Percentiles rank a stretch among this genome's conserved stretches.
phyloP scores from a whole-genome alignment of 202 grass and related monocot genomes.

The Sporobolus alterniflorus region DNA sequence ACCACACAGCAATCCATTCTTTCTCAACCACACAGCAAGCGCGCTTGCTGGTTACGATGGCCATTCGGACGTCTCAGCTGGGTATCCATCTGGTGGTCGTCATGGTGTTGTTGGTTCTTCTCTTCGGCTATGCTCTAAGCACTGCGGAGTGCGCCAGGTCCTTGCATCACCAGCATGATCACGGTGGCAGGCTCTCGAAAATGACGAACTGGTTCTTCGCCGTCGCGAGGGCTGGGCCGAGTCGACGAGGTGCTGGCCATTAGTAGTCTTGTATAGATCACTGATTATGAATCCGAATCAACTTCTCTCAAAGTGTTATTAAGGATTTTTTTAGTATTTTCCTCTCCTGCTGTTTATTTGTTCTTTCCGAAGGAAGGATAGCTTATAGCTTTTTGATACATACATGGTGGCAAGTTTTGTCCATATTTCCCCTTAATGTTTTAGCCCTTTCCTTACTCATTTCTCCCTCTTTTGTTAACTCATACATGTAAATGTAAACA shows the following conservation, averaged over 20 bases:
- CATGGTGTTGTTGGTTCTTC: slow-evolving; percentile 42
- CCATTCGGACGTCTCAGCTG: neutral
- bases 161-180: slow-evolving; percentile 16
- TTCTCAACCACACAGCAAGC: neutral
- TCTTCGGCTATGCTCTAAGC: slow-evolving; percentile 43
- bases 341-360: slow-evolving; percentile 25
- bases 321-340: neutral
- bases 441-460: neutral
- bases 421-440: slow-evolving; percentile 3
- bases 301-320: neutral
- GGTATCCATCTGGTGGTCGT: neutral
- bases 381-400: neutral
- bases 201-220: slow-evolving; percentile 40
- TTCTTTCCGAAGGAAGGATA: slow-evolving; percentile 23
- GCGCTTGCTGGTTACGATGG: neutral
- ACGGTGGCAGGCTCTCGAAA: slow-evolving; percentile 12
- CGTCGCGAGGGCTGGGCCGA: slow-evolving; percentile 65
- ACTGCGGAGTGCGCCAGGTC: slow-evolving; percentile 55
- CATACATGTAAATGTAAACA: neutral
- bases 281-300: neutral
- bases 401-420: neutral
- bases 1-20: neutral
- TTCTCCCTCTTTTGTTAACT: neutral
- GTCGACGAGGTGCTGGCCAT: slow-evolving; percentile 59
- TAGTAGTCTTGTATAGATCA: neutral